Evolutionary conservation across 2,329 filamentous ascomycete species (phyloP).

Genomic region (Sarocladium brachiariae): DNA sequence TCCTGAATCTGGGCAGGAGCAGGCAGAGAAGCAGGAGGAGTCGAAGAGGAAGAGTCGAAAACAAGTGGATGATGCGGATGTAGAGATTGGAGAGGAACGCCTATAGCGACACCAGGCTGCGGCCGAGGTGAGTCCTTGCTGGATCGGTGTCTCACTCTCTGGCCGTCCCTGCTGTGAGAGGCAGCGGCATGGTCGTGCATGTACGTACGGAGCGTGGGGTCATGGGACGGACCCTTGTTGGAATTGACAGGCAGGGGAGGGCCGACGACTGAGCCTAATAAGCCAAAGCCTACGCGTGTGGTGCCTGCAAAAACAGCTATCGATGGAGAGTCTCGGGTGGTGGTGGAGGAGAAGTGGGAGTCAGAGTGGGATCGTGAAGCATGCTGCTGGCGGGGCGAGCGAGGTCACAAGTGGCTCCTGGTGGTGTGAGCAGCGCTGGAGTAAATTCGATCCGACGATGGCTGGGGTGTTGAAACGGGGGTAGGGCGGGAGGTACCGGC

Average conservation of each 20-base stretch:
- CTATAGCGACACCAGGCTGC: not conserved
- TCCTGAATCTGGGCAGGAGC: not conserved
- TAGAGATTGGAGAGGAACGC: constrained; percentile 8
- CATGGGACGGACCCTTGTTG: constrained; percentile 4
- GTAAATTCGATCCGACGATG: not conserved
- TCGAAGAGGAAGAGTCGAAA: not conserved
- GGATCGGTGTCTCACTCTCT: constrained; percentile 7
- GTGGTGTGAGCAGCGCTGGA: not conserved
- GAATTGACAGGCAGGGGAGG: not conserved
- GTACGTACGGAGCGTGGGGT: constrained; percentile 6
- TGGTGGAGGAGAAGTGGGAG: not conserved
- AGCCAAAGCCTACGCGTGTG: too few relatives aligned
- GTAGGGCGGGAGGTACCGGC: constrained; percentile 8
- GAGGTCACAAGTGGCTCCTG: not conserved
- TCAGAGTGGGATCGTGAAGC: constrained; percentile 4
- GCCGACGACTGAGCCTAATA: not conserved
- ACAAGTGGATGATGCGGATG: constrained; percentile 6
- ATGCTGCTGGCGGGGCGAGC: constrained; percentile 6
- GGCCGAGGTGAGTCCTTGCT: constrained; percentile 3
- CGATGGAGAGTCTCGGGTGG: not conserved
- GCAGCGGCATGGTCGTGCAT: constrained; percentile 8
- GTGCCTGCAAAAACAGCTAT: not conserved
- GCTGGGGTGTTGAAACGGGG: not conserved
- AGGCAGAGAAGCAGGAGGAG: not conserved
- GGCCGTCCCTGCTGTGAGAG: constrained; percentile 2